Conservation (phyloP, 805 yeast genomes). For the Saccharomyces eubayanus region DNA sequence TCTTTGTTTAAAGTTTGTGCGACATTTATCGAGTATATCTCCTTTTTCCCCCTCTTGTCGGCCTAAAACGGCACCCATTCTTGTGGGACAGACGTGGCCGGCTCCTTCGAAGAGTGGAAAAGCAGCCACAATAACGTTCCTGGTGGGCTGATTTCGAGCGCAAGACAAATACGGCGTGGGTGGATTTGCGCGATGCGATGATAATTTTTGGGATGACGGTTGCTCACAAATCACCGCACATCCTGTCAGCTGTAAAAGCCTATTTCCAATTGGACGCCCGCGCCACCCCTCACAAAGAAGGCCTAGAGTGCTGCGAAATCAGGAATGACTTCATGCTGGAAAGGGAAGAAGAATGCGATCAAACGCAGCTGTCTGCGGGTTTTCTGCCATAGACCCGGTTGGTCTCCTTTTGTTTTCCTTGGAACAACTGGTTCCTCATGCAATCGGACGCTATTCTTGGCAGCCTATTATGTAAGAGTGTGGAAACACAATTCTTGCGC, state of each 20-base stretch:
- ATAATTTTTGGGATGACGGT: neutral
- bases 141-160: neutral
- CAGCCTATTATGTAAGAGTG: neutral
- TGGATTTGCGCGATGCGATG: neutral
- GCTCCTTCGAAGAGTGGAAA: neutral
- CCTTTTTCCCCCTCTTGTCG: neutral
- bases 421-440: neutral
- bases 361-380: neutral
- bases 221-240: neutral
- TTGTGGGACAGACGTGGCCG: neutral
- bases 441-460: neutral
- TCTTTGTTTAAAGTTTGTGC: neutral
- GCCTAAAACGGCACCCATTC: neutral
- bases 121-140: neutral
- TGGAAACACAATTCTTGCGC: neutral
- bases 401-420: neutral
- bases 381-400: neutral
- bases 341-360: neutral
- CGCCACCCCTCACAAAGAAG: neutral
- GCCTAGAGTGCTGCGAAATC: neutral
- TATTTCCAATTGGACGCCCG: neutral
- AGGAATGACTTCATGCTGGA: neutral
- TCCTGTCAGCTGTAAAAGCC: neutral
- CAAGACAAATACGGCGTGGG: neutral
- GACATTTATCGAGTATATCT: neutral